Base-by-base conservation (phyloP, 2,329 filamentous ascomycete species). In the Phaeophleospora eucalypticola region DNA sequence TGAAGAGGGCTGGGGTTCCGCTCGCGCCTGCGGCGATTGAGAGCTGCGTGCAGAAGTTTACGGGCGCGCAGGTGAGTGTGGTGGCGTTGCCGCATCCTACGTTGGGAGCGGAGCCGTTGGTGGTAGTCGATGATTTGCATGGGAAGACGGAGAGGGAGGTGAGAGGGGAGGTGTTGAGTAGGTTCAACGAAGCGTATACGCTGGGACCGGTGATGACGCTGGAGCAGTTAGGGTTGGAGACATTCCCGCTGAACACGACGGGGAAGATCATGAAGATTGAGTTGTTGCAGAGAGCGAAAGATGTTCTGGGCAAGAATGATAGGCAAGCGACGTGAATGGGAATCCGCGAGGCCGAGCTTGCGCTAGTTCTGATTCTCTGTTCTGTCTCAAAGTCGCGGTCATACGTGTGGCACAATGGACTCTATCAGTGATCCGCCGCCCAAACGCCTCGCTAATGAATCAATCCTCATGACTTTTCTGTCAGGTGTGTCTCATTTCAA, bases 231-330 rank as follows among this genome's bases (percentile, higher is more conserved):
- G 53, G 53, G 1, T 15, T 58, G 27, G 18, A 45, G 9, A 20
- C 35, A 8, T 61, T 58, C 40, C 58, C 54, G 16, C 32, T 59
- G 9, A 61, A 60, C 34, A 50, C 58, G 1, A 59, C 56, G 2
- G 52, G 52, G 3, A 62, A 62, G 47, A 54, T 62, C 12, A 49
- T 53, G 49, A 58, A 60, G 49, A 36, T 45, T 20, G 52, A 60
- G 18, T 29, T 60, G 37, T 9, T 43, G 18, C 24, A 35, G n/a
- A n/a, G 43, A 27, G 33, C 33, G 35, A 12, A 36, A 19, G n/a
- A 21, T 9, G 37, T 16, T 14, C 35, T 19, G 9, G 18, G 16
- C 16, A 19, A 8, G 17, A 39, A 39, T n/a, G n/a, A n/a, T n/a
- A n/a, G n/a, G n/a, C n/a, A n/a, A n/a, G n/a, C n/a, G n/a, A n/a